Evolutionary conservation across 139 green algal species (phyloP).

Genomic region (Pseudopediastrum boryanum): DNA sequence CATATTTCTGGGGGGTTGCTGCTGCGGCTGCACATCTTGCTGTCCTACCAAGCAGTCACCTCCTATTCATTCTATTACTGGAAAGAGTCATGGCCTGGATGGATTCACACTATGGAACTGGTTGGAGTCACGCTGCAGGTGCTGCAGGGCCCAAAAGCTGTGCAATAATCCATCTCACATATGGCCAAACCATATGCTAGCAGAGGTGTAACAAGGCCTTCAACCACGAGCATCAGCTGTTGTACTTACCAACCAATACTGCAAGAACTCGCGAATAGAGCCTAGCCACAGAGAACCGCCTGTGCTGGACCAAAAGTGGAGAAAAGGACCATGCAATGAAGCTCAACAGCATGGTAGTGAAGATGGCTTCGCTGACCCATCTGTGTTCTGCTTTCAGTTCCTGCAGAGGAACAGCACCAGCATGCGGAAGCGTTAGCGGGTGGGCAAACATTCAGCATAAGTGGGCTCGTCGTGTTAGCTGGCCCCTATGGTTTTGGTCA

Average conservation of each 20-base stretch:
- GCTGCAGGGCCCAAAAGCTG: neutral
- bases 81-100: neutral
- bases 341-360: slow-evolving; percentile 65
- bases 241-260: slow-evolving; percentile 69
- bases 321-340: slow-evolving; percentile 85
- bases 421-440: neutral
- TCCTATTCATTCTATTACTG: neutral
- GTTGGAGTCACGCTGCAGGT: neutral
- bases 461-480: neutral
- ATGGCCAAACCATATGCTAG: neutral
- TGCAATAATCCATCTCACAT: neutral
- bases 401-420: slow-evolving; percentile 31
- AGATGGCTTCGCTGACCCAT: slow-evolving; percentile 81
- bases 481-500: neutral
- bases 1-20: no score
- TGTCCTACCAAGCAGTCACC: no score
- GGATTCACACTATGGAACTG: neutral
- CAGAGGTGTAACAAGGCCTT: no score
- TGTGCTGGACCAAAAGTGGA: slow-evolving; percentile 71
- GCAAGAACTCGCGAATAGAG: slow-evolving; percentile 74
- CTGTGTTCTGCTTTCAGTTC: slow-evolving; percentile 63
- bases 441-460: neutral
- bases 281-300: slow-evolving; percentile 84
- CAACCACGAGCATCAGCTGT: neutral
- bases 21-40: no score